Conservation (phyloP, 1,139 yeast species). For the Candida sp. region DNA sequence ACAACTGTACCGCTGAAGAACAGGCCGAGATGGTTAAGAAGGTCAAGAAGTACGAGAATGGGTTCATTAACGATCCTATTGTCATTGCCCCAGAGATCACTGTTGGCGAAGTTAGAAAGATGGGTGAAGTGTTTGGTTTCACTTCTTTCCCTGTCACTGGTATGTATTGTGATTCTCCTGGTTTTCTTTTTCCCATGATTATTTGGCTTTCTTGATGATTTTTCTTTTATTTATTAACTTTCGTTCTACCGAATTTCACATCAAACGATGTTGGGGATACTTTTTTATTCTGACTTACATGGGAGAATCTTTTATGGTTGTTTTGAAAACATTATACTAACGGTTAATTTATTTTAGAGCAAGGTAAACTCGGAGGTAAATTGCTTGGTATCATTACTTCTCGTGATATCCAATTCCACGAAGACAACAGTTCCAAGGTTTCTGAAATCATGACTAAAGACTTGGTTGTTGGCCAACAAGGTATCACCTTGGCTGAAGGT, state of each 20-base stretch:
- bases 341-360: constrained; percentile 51
- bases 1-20: constrained; percentile 95
- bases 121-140: constrained; percentile 82
- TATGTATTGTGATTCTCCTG: constrained; percentile 53
- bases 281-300: constrained; percentile 14
- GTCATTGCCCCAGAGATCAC: constrained; percentile 78
- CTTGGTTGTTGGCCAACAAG: constrained; percentile 80
- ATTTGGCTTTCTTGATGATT: constrained; percentile 52
- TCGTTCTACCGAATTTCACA: constrained; percentile 98
- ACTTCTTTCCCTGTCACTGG: constrained; percentile 99
- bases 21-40: constrained; percentile 98
- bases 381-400: constrained; percentile 95
- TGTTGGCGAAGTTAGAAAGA: constrained; percentile 78
- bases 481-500: constrained; percentile 84
- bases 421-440: constrained; percentile 63
- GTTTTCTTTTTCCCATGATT: constrained; percentile 11
- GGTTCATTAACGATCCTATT: constrained; percentile 94
- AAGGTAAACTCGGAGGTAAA: constrained; percentile 87
- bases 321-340: constrained; percentile 23
- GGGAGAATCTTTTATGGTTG: neutral
- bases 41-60: constrained; percentile 97
- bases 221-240: constrained; percentile 74
- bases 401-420: constrained; percentile 96
- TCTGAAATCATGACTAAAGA: constrained; percentile 90
- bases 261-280: constrained; percentile 98